phyloP scores from a whole-genome alignment of 177 flowering plant genomes.

The Telopea speciosissima region DNA sequence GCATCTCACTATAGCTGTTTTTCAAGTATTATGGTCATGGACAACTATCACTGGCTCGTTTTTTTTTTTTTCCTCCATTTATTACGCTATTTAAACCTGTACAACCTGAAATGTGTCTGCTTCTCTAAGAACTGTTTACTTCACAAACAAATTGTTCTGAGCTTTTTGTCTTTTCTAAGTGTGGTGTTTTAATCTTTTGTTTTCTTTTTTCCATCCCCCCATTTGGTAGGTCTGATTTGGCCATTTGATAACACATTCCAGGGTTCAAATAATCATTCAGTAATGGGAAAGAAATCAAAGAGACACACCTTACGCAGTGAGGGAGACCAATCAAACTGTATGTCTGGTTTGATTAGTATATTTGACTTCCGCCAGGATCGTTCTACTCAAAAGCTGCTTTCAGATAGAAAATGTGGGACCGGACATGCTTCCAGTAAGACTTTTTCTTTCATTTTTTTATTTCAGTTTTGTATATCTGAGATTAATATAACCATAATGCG shows the following conservation, averaged over 20 bases:
- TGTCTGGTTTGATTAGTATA: constrained; percentile 67
- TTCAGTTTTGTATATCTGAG: background rate
- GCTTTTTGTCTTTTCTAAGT: background rate
- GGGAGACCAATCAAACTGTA: constrained; percentile 59
- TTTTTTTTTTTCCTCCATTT: background rate
- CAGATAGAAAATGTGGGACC: constrained; percentile 43
- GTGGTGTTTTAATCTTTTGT: background rate
- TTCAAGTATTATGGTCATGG: background rate
- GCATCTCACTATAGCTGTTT: background rate
- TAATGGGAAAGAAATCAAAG: constrained; percentile 63
- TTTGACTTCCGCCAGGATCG: constrained; percentile 71
- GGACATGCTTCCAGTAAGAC: constrained; percentile 44
- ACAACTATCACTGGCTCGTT: background rate
- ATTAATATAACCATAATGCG: background rate
- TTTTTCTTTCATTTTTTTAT: background rate
- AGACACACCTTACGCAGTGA: constrained; percentile 34
- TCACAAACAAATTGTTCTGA: background rate
- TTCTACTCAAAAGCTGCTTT: constrained; percentile 43
- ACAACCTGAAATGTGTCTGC: background rate
- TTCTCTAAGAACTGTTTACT: background rate
- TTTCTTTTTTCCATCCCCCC: background rate
- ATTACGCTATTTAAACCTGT: too few species aligned
- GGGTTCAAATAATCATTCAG: constrained; percentile 2
- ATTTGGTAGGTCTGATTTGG: background rate
- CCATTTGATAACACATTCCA: background rate